Percentiles rank a stretch among this genome's conserved stretches.
These are phyloP conservation scores for Hygrophoropsis aurantiaca DNA, from an alignment of 768 basidiomycete species.

Conservation along the genomic window DNA sequence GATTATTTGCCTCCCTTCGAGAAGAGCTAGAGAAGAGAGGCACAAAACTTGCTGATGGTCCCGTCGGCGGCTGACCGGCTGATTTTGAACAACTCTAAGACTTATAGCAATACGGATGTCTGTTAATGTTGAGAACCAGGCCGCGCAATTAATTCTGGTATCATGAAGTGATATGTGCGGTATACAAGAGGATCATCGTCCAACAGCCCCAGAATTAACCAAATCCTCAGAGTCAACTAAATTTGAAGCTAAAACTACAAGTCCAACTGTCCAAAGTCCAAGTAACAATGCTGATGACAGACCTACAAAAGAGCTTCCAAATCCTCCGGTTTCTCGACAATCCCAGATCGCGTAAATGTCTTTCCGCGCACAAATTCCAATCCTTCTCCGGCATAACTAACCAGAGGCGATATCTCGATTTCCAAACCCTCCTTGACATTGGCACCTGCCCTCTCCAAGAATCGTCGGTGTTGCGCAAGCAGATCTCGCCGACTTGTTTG, in stretches of 20 bases:
- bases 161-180: slow-evolving; percentile 5
- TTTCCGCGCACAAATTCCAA: slow-evolving; percentile 77
- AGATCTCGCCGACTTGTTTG: slow-evolving; percentile 89
- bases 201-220: too few species aligned
- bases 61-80: slow-evolving; percentile 41
- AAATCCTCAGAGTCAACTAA: too few species aligned
- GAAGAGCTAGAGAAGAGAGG: slow-evolving; percentile 81
- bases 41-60: slow-evolving; percentile 43
- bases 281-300: slow-evolving; percentile 2
- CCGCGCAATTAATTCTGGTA: slow-evolving; percentile 13
- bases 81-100: slow-evolving; percentile 1
- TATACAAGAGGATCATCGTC: neutral
- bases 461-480: slow-evolving; percentile 82
- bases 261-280: slow-evolving; percentile 4
- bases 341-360: slow-evolving; percentile 72
- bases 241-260: neutral
- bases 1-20: slow-evolving; percentile 74
- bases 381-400: slow-evolving; percentile 93
- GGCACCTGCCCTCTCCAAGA: slow-evolving; percentile 80
- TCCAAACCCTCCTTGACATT: slow-evolving; percentile 69
- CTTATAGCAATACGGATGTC: slow-evolving; percentile 7
- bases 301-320: slow-evolving; percentile 64
- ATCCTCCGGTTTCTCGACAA: slow-evolving; percentile 64
- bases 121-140: neutral
- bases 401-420: slow-evolving; percentile 87